phyloP scores from a whole-genome alignment of 768 basidiomycete genomes.

The Leccinellum albellum region DNA sequence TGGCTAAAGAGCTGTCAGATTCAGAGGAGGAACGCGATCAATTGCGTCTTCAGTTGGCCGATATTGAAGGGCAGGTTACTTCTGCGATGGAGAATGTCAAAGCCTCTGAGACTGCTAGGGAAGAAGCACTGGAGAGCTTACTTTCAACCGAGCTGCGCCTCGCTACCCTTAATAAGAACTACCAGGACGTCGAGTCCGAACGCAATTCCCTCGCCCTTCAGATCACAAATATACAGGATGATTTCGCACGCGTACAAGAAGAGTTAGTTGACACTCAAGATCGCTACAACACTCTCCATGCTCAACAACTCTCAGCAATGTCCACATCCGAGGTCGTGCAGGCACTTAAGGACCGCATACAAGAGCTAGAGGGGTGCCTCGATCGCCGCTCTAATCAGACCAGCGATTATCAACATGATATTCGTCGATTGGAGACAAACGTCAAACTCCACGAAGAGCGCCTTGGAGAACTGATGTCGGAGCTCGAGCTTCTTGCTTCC shows the following conservation, averaged over 20 bases:
- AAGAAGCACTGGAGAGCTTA: conserved; percentile 32
- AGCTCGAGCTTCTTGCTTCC: conserved; percentile 60
- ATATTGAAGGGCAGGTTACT: conserved; percentile 32
- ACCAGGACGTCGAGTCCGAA: conserved; percentile 59
- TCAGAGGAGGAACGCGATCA: conserved; percentile 20
- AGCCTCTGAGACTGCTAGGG: conserved; percentile 32
- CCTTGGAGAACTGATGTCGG: conserved; percentile 61
- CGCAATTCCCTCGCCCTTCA: conserved; percentile 65
- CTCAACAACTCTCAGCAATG: conserved; percentile 64
- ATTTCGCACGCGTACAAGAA: conserved; percentile 49
- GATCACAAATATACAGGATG: conserved; percentile 57
- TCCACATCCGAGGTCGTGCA: conserved; percentile 51
- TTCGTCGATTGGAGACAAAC: conserved; percentile 72
- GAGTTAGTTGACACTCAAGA: conserved; percentile 55
- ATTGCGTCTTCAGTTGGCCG: conserved; percentile 31
- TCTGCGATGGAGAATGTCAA: conserved; percentile 33
- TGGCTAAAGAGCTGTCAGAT: conserved; percentile 35
- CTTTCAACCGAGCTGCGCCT: conserved; percentile 40
- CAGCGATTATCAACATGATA: conserved; percentile 76
- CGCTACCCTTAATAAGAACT: conserved; percentile 39
- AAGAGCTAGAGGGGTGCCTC: conserved; percentile 64
- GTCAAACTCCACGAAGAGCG: conserved; percentile 71
- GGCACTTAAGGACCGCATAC: conserved; percentile 59
- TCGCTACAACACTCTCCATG: conserved; percentile 60
- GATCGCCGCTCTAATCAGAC: conserved; percentile 68